phyloP scores from a whole-genome alignment of 352 stramenopile genomes.

The Phytophthora boehmeriae region DNA sequence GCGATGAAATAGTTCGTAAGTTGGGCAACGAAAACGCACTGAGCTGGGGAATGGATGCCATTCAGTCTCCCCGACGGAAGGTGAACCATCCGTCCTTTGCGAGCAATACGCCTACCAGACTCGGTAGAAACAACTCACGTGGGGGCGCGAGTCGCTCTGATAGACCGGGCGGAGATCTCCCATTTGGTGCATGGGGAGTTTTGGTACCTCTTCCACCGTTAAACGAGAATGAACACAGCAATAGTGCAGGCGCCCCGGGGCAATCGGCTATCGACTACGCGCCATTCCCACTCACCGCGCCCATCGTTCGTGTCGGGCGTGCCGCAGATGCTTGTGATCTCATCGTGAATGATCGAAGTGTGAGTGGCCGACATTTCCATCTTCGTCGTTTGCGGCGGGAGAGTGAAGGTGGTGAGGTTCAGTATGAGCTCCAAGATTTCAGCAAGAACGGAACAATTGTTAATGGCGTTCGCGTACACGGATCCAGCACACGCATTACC shows the following conservation, averaged over 20 bases:
- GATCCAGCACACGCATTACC: slow-evolving; percentile 71
- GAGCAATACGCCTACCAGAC: slow-evolving; percentile 1
- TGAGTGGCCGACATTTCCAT: slow-evolving; percentile 87
- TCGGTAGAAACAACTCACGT: slow-evolving; percentile 15
- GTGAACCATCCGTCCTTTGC: slow-evolving; percentile 29
- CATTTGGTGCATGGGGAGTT: slow-evolving; percentile 77
- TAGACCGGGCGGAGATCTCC: slow-evolving; percentile 35
- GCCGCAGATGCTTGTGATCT: slow-evolving; percentile 87
- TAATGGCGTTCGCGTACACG: slow-evolving; percentile 86
- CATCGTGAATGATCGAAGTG: slow-evolving; percentile 88
- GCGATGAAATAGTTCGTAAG: slow-evolving; percentile 71
- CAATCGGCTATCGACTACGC: slow-evolving; percentile 46
- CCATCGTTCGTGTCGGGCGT: slow-evolving; percentile 78
- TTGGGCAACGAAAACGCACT: slow-evolving; percentile 80
- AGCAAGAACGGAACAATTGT: slow-evolving; percentile 92
- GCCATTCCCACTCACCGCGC: slow-evolving; percentile 71
- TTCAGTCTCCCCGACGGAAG: slow-evolving; percentile 77
- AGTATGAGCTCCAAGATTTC: slow-evolving; percentile 87
- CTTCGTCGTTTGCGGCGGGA: slow-evolving; percentile 70
- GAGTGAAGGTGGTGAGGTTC: slow-evolving; percentile 54
- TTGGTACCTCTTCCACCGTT: slow-evolving; percentile 72
- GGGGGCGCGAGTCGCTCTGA: slow-evolving; percentile 9
- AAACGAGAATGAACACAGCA: slow-evolving; percentile 63
- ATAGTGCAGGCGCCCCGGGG: slow-evolving; percentile 9
- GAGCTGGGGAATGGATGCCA: slow-evolving; percentile 82